Conservation (phyloP, 169 alveolate genomes). For the Plasmodium gonderi region DNA sequence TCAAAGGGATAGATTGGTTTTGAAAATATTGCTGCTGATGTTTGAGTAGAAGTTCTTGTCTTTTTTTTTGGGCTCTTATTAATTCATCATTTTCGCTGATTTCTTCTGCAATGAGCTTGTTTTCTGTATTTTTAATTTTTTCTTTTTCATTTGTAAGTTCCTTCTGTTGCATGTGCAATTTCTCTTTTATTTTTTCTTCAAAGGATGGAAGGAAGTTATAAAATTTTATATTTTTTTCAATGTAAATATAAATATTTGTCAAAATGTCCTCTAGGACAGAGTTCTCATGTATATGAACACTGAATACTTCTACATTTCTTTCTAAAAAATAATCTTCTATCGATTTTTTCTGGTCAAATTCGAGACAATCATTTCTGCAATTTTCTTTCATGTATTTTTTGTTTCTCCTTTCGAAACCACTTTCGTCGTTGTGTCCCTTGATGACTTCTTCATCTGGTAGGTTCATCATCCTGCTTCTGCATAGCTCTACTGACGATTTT, state of each 20-base stretch:
- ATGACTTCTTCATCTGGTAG: constrained; percentile 40
- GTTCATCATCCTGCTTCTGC: constrained; percentile 60
- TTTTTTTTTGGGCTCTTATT: constrained; percentile 62
- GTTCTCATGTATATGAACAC: constrained; percentile 28
- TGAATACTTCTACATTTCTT: constrained; percentile 24
- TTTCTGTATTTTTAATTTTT: constrained; percentile 4
- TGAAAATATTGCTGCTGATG: constrained; percentile 62
- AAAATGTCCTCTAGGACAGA: constrained; percentile 28
- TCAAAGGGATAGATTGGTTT: constrained; percentile 44
- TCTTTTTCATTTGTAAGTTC: constrained; percentile 9
- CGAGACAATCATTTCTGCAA: constrained; percentile 54
- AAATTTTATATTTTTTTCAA: constrained; percentile 44
- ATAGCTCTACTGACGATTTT: constrained; percentile 34
- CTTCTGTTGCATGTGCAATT: constrained; percentile 5
- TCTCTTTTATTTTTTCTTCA: constrained; percentile 24
- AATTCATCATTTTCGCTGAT: constrained; percentile 33
- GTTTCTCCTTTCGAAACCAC: constrained; percentile 58
- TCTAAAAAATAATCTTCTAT: constrained; percentile 62
- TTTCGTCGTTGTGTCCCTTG: constrained; percentile 70
- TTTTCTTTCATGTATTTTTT: constrained; percentile 40
- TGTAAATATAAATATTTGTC: constrained; percentile 46
- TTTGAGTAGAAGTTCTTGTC: constrained; percentile 45
- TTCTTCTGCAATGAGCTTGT: constrained; percentile 5
- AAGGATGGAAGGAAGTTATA: constrained; percentile 44
- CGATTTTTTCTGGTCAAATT: constrained; percentile 30